Evolutionary conservation across 2,329 filamentous ascomycete species (phyloP).

Genomic region (Neonectria sp.): DNA sequence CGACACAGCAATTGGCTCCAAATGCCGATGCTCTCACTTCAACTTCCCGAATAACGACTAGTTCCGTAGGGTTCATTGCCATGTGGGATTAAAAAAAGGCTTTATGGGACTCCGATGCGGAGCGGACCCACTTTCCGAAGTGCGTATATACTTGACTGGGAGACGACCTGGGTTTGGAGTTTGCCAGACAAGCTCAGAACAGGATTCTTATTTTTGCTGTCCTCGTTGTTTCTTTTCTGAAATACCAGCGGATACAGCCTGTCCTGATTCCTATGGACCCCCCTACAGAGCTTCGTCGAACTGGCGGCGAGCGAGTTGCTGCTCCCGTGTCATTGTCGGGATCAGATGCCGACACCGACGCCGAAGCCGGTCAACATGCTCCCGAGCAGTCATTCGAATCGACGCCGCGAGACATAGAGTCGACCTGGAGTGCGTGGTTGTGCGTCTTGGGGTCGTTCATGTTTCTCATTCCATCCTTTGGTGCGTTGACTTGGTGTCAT

Average conservation of each 20-base stretch:
- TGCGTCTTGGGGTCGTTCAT: constrained; percentile 46
- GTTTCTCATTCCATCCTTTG: constrained; percentile 42
- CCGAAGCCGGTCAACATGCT: constrained; percentile 32
- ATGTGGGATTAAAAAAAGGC: constrained; percentile 22
- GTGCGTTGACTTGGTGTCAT: constrained; percentile 25
- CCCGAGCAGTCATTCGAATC: constrained; percentile 31
- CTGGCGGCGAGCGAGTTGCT: constrained; percentile 2
- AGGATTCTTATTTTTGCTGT: neutral
- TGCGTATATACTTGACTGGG: constrained; percentile 17
- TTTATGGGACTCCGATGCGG: constrained; percentile 20
- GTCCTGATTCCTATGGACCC: constrained; percentile 4
- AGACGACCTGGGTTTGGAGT: constrained; percentile 3
- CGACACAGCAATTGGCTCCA: neutral
- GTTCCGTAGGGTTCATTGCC: constrained; percentile 4
- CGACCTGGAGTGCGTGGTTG: constrained; percentile 39
- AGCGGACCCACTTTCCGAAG: constrained; percentile 23
- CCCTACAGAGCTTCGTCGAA: neutral
- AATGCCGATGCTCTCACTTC: neutral
- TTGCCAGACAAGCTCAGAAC: neutral
- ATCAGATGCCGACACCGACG: constrained; percentile 33
- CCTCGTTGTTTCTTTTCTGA: neutral
- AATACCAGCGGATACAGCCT: neutral
- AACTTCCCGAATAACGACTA: constrained; percentile 19
- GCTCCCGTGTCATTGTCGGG: constrained; percentile 23
- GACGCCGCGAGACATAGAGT: constrained; percentile 36